These are phyloP conservation scores for Ceratocystis papillata DNA, from an alignment of 2,329 filamentous ascomycete genomes.

Conservation along the genomic window DNA sequence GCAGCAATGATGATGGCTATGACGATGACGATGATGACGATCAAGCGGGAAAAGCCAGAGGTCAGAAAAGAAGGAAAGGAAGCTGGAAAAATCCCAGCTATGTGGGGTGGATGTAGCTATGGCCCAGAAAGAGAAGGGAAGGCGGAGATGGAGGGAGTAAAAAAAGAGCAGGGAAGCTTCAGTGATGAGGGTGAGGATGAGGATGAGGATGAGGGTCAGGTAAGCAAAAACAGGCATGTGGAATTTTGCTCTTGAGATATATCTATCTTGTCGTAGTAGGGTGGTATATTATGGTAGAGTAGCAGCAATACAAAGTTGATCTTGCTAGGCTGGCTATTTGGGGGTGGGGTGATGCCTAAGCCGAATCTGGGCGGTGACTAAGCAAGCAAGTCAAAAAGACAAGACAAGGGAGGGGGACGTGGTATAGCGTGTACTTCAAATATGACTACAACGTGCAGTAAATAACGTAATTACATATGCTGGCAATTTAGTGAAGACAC, in stretches of 20 bases:
- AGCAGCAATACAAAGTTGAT: neutral
- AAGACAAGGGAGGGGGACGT: neutral
- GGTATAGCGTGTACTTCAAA: neutral
- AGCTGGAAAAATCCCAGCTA: constrained; percentile 12
- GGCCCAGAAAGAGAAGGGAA: neutral
- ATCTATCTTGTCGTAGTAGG: neutral
- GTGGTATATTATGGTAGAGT: neutral
- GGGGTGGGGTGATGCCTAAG: constrained; percentile 18
- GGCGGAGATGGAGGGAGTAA: constrained; percentile 1
- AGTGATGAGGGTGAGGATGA: neutral
- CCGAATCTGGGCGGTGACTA: neutral
- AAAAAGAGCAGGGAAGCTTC: neutral
- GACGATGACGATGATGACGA: neutral
- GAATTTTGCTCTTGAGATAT: neutral
- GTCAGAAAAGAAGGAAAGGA: neutral
- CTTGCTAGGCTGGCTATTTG: neutral
- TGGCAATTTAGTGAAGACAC: too few relatives aligned
- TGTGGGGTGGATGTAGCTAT: constrained; percentile 13
- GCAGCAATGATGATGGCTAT: neutral
- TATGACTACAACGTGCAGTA: too few relatives aligned
- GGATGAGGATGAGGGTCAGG: neutral
- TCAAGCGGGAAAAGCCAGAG: constrained; percentile 1
- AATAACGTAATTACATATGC: too few relatives aligned
- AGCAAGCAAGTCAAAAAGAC: neutral
- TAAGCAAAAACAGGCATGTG: constrained; percentile 8